These are phyloP conservation scores for Naganishia onofrii DNA, from an alignment of 768 basidiomycete genomes.

Conservation along the genomic window DNA sequence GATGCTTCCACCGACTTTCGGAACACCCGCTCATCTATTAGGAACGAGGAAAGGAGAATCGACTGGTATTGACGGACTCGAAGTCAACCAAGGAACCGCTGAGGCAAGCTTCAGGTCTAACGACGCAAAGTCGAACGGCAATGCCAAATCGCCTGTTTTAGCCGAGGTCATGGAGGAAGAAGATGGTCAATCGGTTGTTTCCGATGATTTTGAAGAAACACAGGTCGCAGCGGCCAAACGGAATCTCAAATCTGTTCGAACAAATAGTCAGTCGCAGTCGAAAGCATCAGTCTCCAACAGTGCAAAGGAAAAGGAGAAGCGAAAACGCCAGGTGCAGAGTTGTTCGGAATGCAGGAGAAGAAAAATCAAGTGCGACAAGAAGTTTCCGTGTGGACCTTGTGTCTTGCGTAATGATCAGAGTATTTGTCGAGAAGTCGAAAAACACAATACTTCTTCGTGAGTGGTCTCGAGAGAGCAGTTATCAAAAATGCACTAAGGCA, in stretches of 20 bases:
- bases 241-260: neutral
- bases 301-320: constrained; percentile 38
- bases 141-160: constrained; percentile 5
- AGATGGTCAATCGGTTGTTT: constrained; percentile 17
- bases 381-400: constrained; percentile 51
- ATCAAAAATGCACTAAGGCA: neutral
- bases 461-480: constrained; percentile 22
- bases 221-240: constrained; percentile 5
- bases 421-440: constrained; percentile 48
- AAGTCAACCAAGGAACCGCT: neutral
- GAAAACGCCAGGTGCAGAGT: constrained; percentile 50
- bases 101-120: neutral
- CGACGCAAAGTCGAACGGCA: neutral
- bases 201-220: constrained; percentile 18
- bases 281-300: neutral
- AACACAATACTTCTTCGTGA: constrained; percentile 40
- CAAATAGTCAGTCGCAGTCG: constrained; percentile 11
- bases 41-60: neutral
- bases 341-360: constrained; percentile 52
- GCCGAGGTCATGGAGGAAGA: constrained; percentile 3
- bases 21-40: constrained; percentile 6
- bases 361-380: constrained; percentile 53
- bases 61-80: neutral
- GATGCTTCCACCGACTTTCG: constrained; percentile 24
- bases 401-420: constrained; percentile 45